phyloP scores from a whole-genome alignment of 2,329 filamentous ascomycete species.

The Colletotrichum chrysophilum region DNA sequence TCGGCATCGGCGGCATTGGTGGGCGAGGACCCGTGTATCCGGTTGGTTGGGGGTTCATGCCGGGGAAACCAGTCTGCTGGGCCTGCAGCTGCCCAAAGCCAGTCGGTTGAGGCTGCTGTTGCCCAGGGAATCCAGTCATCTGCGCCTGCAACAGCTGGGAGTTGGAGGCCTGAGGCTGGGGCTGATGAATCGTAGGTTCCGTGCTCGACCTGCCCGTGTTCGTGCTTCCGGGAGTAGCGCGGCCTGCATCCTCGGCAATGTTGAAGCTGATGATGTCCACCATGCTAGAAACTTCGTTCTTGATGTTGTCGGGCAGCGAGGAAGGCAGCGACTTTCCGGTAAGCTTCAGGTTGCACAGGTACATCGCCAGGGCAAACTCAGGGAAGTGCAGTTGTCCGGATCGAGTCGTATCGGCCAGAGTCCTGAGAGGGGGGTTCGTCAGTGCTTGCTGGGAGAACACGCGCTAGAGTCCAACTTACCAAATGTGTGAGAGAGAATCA shows the following conservation, averaged over 20 bases:
- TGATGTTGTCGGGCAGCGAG: conserved; percentile 80
- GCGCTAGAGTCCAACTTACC: conserved; percentile 57
- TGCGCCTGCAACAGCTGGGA: conserved; percentile 68
- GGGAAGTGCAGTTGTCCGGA: conserved; percentile 96
- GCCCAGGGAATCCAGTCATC: conserved; percentile 70
- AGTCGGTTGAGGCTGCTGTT: conserved; percentile 42
- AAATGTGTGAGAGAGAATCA: conserved; percentile 89
- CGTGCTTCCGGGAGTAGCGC: conserved; percentile 63
- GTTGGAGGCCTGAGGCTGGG: conserved; percentile 77
- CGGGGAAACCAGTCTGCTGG: conserved; percentile 74
- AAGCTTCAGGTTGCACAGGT: conserved; percentile 92
- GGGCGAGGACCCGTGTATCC: conserved; percentile 83
- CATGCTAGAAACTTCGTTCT: conserved; percentile 99
- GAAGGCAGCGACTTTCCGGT: conserved; percentile 83
- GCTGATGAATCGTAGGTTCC: conserved; percentile 66
- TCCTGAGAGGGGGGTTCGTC: conserved; percentile 57
- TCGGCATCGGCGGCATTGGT: conserved; percentile 82
- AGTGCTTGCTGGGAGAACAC: conserved; percentile 57
- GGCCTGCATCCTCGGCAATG: conserved; percentile 73
- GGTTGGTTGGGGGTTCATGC: conserved; percentile 66
- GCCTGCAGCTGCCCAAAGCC: conserved; percentile 68
- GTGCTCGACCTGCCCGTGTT: conserved; percentile 60
- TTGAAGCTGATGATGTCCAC: conserved; percentile 99
- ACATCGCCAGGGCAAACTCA: conserved; percentile 98
- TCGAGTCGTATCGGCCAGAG: conserved; percentile 92